These are phyloP conservation scores for Thermomucor indicae-seudaticae DNA, from an alignment of 371 early-diverging fungal species.

Conservation along the genomic window DNA sequence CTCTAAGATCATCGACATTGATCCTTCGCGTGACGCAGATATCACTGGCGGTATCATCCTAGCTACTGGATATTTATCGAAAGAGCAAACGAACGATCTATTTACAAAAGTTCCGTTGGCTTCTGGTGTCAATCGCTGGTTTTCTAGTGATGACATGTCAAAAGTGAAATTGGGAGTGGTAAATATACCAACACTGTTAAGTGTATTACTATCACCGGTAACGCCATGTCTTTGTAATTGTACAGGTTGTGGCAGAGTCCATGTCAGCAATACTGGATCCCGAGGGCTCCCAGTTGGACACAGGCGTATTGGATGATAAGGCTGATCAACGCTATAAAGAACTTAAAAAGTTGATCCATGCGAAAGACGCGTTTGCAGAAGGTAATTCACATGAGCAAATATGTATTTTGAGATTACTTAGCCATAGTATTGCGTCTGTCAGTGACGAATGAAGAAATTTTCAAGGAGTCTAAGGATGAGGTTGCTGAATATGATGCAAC, in stretches of 20 bases:
- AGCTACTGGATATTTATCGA: neutral
- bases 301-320: neutral
- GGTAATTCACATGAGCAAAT: neutral
- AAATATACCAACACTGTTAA: neutral
- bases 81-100: neutral
- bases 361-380: neutral
- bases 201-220: neutral
- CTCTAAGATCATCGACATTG: neutral
- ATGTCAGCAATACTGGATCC: neutral
- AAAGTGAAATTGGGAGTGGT: neutral
- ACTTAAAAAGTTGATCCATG: neutral
- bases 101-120: neutral
- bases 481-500: neutral
- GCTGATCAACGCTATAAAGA: neutral
- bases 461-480: neutral
- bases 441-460: neutral
- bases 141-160: neutral
- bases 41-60: neutral
- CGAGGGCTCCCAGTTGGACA: neutral
- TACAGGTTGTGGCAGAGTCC: neutral
- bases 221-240: neutral
- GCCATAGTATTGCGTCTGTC: neutral
- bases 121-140: neutral
- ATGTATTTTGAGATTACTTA: neutral
- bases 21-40: neutral